phyloP scores from a whole-genome alignment of 768 basidiomycete genomes.

The Pisolithus microcarpus region DNA sequence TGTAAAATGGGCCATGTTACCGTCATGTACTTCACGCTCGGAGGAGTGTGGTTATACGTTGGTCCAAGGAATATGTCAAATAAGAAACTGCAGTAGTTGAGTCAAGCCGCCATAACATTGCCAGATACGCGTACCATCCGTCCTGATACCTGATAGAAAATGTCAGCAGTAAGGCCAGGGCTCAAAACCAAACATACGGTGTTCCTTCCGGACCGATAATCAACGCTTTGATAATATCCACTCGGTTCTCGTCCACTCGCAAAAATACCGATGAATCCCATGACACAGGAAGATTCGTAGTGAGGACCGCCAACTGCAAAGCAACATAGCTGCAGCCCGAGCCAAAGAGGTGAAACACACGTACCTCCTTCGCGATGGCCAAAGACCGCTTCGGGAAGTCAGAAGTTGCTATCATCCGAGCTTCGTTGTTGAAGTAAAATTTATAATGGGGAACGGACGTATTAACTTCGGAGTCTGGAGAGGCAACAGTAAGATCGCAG shows the following conservation, averaged over 20 bases:
- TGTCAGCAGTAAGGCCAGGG: slow-evolving; percentile 4
- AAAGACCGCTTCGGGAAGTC: slow-evolving; percentile 88
- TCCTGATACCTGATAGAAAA: slow-evolving; percentile 63
- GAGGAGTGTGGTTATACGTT: slow-evolving; percentile 83
- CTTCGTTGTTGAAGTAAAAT: slow-evolving; percentile 76
- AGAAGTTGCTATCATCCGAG: slow-evolving; percentile 73
- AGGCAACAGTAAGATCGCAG: slow-evolving; percentile 67
- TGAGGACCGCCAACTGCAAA: slow-evolving; percentile 81
- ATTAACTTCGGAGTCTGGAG: slow-evolving; percentile 24
- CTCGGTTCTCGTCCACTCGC: slow-evolving; percentile 85
- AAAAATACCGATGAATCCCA: slow-evolving; percentile 95
- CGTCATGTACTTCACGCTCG: slow-evolving; percentile 63
- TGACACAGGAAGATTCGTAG: slow-evolving; percentile 88
- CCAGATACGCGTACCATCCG: slow-evolving; percentile 59
- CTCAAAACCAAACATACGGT: slow-evolving; percentile 50
- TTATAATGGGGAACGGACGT: slow-evolving; percentile 66
- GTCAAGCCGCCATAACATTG: neutral
- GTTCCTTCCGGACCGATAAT: slow-evolving; percentile 92
- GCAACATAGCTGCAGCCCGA: slow-evolving; percentile 8
- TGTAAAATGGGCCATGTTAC: slow-evolving; percentile 19
- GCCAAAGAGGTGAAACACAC: neutral
- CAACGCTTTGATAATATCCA: slow-evolving; percentile 87
- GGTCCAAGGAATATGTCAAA: slow-evolving; percentile 93
- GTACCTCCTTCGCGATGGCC: slow-evolving; percentile 91
- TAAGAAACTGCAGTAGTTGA: slow-evolving; percentile 40